Evolutionary conservation across 148 eudicot species (phyloP).

Genomic region (Nepenthes gracilis): DNA sequence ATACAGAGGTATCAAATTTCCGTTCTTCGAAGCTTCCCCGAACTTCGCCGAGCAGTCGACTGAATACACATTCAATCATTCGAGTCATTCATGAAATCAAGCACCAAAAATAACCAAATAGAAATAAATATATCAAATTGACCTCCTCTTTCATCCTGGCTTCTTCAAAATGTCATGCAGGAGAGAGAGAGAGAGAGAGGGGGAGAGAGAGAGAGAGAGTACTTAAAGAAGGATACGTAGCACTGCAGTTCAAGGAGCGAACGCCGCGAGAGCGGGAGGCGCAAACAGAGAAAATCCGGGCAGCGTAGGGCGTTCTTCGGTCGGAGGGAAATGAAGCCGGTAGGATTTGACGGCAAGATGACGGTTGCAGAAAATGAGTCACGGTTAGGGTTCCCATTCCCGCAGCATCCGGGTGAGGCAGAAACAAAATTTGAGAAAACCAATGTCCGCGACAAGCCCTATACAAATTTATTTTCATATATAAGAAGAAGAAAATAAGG

Average conservation of each 20-base stretch:
- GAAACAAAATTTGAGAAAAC: no score
- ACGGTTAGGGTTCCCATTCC: no score
- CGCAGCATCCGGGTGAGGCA: no score
- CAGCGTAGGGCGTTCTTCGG: not conserved
- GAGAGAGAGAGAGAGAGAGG: not conserved
- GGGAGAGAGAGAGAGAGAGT: conserved; percentile 1
- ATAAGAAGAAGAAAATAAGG: no score
- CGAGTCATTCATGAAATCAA: conserved; percentile 4
- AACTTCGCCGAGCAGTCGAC: conserved; percentile 54
- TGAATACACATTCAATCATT: conserved; percentile 10
- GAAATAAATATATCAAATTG: no score
- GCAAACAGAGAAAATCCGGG: not conserved
- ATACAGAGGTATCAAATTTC: conserved; percentile 80
- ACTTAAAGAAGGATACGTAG: not conserved
- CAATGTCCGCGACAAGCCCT: no score
- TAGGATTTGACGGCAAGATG: not conserved
- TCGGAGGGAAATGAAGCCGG: not conserved
- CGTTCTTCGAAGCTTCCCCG: conserved; percentile 69
- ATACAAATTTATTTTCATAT: no score
- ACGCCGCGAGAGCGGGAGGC: not conserved
- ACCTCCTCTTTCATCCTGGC: no score
- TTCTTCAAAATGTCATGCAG: not conserved
- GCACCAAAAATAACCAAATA: not conserved
- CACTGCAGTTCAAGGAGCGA: not conserved
- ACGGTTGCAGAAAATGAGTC: no score